These are phyloP conservation scores for Penicillium ucsense DNA, from an alignment of 495 filamentous ascomycete species.

Conservation along the genomic window DNA sequence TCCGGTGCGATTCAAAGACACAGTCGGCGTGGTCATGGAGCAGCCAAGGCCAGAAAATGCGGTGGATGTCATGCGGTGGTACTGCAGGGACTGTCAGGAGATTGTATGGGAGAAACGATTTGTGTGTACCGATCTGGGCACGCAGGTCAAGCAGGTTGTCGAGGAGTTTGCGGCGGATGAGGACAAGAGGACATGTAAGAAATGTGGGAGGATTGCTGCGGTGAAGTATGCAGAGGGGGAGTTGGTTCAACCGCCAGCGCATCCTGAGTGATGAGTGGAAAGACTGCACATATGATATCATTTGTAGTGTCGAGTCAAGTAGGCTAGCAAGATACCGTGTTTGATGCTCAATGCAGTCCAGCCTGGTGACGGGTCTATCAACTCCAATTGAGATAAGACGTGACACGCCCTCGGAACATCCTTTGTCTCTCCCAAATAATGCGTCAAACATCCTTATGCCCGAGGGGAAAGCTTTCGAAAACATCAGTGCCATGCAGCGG, in stretches of 20 bases:
- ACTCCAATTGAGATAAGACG: no score
- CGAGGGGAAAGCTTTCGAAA: no score
- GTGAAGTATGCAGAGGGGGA: constrained; percentile 30
- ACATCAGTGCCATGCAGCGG: no score
- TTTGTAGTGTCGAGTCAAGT: no score
- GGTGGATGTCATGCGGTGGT: constrained; percentile 84
- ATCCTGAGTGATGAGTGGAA: constrained; percentile 16
- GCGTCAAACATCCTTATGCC: no score
- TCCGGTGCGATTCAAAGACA: constrained; percentile 58
- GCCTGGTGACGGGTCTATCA: no score
- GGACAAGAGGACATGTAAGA: constrained; percentile 63
- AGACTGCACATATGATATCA: no score
- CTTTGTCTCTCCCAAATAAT: no score
- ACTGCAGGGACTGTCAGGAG: constrained; percentile 51
- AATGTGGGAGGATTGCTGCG: constrained; percentile 67
- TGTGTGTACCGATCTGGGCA: constrained; percentile 86
- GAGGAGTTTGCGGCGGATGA: constrained; percentile 66
- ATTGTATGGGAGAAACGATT: constrained; percentile 82
- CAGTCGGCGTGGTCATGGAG: constrained; percentile 81
- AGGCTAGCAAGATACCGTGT: no score
- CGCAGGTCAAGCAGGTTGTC: constrained; percentile 91
- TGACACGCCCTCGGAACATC: no score
- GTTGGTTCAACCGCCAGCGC: constrained; percentile 31
- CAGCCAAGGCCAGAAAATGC: constrained; percentile 61
- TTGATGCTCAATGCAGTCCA: no score